Conservation (phyloP, 179 eudicot species). For the Patellifolia procumbens region DNA sequence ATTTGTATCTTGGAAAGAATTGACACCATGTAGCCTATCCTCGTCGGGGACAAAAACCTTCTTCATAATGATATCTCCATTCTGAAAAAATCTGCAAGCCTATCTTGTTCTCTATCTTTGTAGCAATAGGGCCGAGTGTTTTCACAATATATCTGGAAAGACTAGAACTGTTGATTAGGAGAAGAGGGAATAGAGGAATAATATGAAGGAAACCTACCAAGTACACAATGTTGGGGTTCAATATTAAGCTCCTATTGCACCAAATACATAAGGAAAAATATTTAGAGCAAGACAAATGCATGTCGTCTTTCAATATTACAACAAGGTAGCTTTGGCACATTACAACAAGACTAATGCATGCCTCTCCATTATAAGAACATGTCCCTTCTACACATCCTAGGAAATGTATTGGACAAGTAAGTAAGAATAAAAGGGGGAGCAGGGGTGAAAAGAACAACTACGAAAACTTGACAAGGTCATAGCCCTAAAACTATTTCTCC, state of each 20-base stretch:
- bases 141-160: constrained; percentile 72
- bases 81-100: constrained; percentile 92
- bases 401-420: too few species aligned
- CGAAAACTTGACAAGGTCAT: too few species aligned
- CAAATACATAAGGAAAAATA: not conserved
- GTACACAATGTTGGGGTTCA: not conserved
- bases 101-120: constrained; percentile 85
- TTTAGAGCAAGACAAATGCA: not conserved
- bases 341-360: too few species aligned
- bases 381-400: too few species aligned
- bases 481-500: too few species aligned
- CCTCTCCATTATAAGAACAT: too few species aligned
- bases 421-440: too few species aligned
- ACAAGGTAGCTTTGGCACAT: not conserved
- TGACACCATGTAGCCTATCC: constrained; percentile 83
- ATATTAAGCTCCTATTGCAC: not conserved
- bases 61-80: constrained; percentile 82
- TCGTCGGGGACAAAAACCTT: constrained; percentile 86
- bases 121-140: constrained; percentile 82
- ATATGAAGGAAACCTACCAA: not conserved
- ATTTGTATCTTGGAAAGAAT: constrained; percentile 87
- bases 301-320: not conserved
- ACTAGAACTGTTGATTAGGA: constrained; percentile 5
- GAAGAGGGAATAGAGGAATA: not conserved
- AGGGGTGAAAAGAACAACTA: too few species aligned